These are phyloP conservation scores for Geotrichum aggregatum DNA, from an alignment of 1,139 yeast genomes.

Conservation along the genomic window DNA sequence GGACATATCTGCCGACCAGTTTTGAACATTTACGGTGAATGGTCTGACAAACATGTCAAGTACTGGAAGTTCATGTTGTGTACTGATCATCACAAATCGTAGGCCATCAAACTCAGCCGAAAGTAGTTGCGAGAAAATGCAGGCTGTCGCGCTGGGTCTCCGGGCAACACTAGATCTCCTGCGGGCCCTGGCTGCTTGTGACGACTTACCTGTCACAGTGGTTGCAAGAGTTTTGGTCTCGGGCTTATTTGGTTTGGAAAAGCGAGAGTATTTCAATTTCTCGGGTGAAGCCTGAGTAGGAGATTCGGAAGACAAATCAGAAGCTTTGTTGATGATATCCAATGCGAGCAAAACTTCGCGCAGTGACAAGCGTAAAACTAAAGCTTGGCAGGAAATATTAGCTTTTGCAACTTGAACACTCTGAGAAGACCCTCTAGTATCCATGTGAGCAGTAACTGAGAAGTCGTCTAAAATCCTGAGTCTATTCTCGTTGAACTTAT, in stretches of 20 bases:
- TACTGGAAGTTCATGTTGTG: constrained; percentile 88
- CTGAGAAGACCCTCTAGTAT: constrained; percentile 59
- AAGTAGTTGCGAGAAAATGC: constrained; percentile 64
- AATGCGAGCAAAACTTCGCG: constrained; percentile 82
- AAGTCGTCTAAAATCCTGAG: constrained; percentile 85
- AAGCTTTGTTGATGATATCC: constrained; percentile 66
- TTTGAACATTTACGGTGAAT: constrained; percentile 64
- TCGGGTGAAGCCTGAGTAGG: not conserved
- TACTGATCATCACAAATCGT: constrained; percentile 84
- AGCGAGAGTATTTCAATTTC: constrained; percentile 25
- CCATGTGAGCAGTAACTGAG: constrained; percentile 70
- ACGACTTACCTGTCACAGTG: constrained; percentile 9
- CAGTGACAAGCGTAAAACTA: constrained; percentile 73
- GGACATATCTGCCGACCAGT: constrained; percentile 78
- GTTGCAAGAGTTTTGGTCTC: constrained; percentile 17
- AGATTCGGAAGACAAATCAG: constrained; percentile 42
- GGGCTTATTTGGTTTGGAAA: constrained; percentile 19
- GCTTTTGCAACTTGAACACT: constrained; percentile 57
- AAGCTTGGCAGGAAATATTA: constrained; percentile 71
- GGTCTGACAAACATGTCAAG: constrained; percentile 74
- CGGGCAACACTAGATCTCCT: not conserved
- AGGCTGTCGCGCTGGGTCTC: not conserved
- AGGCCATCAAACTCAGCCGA: constrained; percentile 71
- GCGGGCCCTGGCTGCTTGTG: not conserved
- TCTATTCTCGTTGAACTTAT: constrained; percentile 52